Percentiles rank a stretch among this genome's conserved stretches.
Conservation (phyloP, 768 basidiomycete species). For the Boletellus ananas region DNA sequence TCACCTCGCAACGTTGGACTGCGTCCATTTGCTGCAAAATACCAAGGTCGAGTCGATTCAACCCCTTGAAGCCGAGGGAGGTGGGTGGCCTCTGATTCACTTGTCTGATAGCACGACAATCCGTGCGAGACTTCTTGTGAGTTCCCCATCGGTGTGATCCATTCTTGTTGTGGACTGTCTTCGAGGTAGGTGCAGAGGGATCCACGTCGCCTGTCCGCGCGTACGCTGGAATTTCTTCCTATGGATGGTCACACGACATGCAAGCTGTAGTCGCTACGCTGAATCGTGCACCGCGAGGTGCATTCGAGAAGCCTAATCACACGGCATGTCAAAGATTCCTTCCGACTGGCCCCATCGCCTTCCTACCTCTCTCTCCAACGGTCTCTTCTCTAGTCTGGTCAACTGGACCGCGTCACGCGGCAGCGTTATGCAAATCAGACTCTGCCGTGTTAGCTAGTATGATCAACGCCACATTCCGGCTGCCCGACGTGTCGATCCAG, state of each 20-base stretch:
- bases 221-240: conserved; percentile 81
- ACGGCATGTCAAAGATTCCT: conserved; percentile 94
- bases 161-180: neutral
- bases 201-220: conserved; percentile 89
- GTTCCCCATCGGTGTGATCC: conserved; percentile 15
- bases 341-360: conserved; percentile 92
- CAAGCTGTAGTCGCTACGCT: conserved; percentile 91
- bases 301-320: conserved; percentile 62
- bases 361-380: conserved; percentile 79
- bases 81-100: conserved; percentile 76
- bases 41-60: conserved; percentile 71
- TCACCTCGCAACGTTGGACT: conserved; percentile 48
- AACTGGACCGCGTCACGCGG: conserved; percentile 70
- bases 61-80: conserved; percentile 35
- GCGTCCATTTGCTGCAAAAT: conserved; percentile 65
- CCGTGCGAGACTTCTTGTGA: too few relatives aligned
- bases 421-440: conserved; percentile 66
- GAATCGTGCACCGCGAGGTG: conserved; percentile 60
- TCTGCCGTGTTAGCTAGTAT: conserved; percentile 62
- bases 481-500: conserved; percentile 69
- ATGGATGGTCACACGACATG: conserved; percentile 88
- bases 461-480: conserved; percentile 89
- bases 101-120: conserved; percentile 64
- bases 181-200: conserved; percentile 90
- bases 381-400: conserved; percentile 94